These are phyloP conservation scores for Pleurotus djamor DNA, from an alignment of 768 basidiomycete species.

Conservation along the genomic window DNA sequence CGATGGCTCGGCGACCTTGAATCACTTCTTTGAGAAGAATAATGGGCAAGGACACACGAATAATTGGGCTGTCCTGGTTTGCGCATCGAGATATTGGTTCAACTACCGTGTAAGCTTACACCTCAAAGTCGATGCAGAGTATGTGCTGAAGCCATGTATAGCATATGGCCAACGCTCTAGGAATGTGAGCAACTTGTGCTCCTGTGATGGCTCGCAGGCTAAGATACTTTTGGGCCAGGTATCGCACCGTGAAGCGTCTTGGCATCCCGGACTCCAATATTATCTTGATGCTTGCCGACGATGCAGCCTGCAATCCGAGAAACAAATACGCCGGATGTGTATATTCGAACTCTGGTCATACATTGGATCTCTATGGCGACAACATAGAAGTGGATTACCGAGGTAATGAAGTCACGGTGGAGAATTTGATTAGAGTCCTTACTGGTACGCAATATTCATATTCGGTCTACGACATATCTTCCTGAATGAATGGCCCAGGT, in stretches of 20 bases:
- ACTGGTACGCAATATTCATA: constrained; percentile 64
- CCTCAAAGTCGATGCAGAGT: background rate
- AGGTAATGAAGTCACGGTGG: constrained; percentile 97
- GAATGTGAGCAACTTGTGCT: constrained; percentile 64
- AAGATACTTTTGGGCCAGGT: constrained; percentile 47
- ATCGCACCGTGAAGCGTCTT: constrained; percentile 95
- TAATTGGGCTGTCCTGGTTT: constrained; percentile 98
- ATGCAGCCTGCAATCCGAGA: constrained; percentile 89
- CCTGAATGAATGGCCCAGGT: constrained; percentile 40
- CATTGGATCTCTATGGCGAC: constrained; percentile 91
- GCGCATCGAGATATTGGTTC: constrained; percentile 96
- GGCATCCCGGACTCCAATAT: constrained; percentile 99
- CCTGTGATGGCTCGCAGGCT: background rate
- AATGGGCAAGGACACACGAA: constrained; percentile 71
- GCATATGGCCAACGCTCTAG: constrained; percentile 99
- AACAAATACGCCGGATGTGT: constrained; percentile 93
- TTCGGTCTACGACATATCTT: background rate
- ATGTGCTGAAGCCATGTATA: constrained; percentile 26
- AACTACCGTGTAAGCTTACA: constrained; percentile 81
- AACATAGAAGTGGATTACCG: constrained; percentile 98
- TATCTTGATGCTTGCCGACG: constrained; percentile 98
- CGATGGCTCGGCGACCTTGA: constrained; percentile 28
- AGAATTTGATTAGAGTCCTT: constrained; percentile 89
- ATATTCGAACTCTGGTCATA: constrained; percentile 81
- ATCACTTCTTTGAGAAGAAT: constrained; percentile 39